phyloP scores from a whole-genome alignment of 129 eudicot genomes.

The Flaveria linearis region DNA sequence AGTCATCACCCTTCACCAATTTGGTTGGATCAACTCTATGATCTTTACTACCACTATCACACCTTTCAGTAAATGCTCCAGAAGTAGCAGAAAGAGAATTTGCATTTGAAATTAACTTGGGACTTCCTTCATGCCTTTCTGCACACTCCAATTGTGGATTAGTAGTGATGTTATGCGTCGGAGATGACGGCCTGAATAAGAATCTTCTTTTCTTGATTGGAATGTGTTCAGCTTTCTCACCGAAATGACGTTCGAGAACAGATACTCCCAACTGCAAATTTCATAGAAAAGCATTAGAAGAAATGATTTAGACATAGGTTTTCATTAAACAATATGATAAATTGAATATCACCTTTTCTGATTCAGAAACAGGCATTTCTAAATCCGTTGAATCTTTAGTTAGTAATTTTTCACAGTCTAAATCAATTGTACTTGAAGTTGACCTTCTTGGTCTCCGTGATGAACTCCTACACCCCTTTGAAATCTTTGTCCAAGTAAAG shows the following conservation, averaged over 20 bases:
- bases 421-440: slow-evolving; percentile 21
- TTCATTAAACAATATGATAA: neutral
- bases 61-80: slow-evolving; percentile 18
- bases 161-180: neutral
- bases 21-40: slow-evolving; percentile 23
- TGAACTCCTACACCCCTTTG: slow-evolving; percentile 44
- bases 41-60: slow-evolving; percentile 29
- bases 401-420: slow-evolving; percentile 15
- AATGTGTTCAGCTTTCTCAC: slow-evolving; percentile 15
- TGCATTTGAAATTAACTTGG: slow-evolving; percentile 16
- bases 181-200: neutral
- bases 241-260: slow-evolving; percentile 5
- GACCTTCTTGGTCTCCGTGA: slow-evolving; percentile 40
- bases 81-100: slow-evolving; percentile 12
- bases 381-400: slow-evolving; percentile 12
- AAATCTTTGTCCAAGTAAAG: slow-evolving; percentile 37
- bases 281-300: slow-evolving; percentile 9
- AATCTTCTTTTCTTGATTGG: slow-evolving; percentile 20
- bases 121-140: neutral
- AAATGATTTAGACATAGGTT: neutral
- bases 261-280: slow-evolving; percentile 11
- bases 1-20: slow-evolving; percentile 38
- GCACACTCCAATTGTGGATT: neutral
- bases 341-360: slow-evolving; percentile 37
- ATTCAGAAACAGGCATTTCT: slow-evolving; percentile 39